Conservation (phyloP, 129 eudicot species). For the Helichrysum umbraculigerum region DNA sequence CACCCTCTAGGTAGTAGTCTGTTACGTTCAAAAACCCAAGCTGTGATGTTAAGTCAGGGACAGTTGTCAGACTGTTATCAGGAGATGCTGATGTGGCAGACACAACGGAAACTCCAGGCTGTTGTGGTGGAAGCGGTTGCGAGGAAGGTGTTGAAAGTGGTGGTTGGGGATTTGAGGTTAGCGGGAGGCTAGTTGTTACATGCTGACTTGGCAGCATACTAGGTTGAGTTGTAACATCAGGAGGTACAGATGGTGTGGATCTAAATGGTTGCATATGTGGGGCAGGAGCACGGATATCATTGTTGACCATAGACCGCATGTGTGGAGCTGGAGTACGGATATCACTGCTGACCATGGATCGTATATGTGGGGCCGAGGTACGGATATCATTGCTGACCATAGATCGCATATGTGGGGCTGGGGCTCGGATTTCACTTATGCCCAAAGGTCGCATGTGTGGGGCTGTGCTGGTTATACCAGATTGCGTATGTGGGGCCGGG, state of each 20-base stretch:
- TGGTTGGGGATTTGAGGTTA: neutral
- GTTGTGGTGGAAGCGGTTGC: neutral
- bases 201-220: slow-evolving; percentile 35
- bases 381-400: slow-evolving; percentile 34
- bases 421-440: slow-evolving; percentile 23
- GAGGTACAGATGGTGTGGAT: slow-evolving; percentile 34
- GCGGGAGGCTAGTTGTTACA: slow-evolving; percentile 27
- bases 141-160: neutral
- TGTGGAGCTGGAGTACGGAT: neutral
- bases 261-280: slow-evolving; percentile 31
- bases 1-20: neutral
- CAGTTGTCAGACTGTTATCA: slow-evolving; percentile 23
- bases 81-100: neutral
- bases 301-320: neutral
- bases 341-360: slow-evolving; percentile 32
- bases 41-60: slow-evolving; percentile 3
- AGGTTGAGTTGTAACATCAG: slow-evolving; percentile 24
- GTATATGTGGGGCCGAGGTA: slow-evolving; percentile 18
- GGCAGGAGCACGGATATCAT: neutral
- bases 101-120: neutral
- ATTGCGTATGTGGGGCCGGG: slow-evolving; percentile 60
- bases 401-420: slow-evolving; percentile 53
- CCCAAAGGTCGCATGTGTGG: slow-evolving; percentile 50
- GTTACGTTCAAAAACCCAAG: slow-evolving; percentile 7
- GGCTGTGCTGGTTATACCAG: slow-evolving; percentile 27